phyloP scores from a whole-genome alignment of 2,329 filamentous ascomycete genomes.

The Bipolaris sorokiniana region DNA sequence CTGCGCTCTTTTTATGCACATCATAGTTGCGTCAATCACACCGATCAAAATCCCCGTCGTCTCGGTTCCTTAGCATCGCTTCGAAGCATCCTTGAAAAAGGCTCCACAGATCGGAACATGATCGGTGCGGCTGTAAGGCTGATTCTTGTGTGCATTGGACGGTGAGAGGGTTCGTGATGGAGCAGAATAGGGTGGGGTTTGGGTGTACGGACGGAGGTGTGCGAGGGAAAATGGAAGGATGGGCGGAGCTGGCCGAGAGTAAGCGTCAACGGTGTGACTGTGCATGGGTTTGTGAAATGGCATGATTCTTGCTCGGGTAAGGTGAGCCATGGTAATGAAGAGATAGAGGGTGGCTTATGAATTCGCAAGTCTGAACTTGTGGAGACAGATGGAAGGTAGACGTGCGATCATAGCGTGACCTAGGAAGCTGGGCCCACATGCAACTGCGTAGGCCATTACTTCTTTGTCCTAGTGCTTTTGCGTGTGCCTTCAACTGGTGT shows the following conservation, averaged over 20 bases:
- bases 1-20: background rate
- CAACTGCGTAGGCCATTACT: conserved; percentile 6
- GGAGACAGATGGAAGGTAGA: background rate
- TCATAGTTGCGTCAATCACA: conserved; percentile 7
- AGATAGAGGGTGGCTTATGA: background rate
- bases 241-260: background rate
- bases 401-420: background rate
- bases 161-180: conserved; percentile 1
- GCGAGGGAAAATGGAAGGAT: background rate
- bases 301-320: background rate
- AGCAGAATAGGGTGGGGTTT: background rate
- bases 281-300: background rate
- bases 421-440: background rate
- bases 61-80: background rate
- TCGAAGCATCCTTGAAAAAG: background rate
- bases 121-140: background rate
- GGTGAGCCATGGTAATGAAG: background rate
- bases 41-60: background rate
- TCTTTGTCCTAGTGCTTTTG: conserved; percentile 37
- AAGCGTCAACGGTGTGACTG: conserved; percentile 2
- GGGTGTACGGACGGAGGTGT: background rate
- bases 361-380: background rate
- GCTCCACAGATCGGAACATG: background rate
- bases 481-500: conserved; percentile 26
- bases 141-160: background rate